Evolutionary conservation across 73 alveolate genomes (phyloP), one percentile per base, ranked within the genome.

Genomic region (Paramecium pentaurelia): DNA sequence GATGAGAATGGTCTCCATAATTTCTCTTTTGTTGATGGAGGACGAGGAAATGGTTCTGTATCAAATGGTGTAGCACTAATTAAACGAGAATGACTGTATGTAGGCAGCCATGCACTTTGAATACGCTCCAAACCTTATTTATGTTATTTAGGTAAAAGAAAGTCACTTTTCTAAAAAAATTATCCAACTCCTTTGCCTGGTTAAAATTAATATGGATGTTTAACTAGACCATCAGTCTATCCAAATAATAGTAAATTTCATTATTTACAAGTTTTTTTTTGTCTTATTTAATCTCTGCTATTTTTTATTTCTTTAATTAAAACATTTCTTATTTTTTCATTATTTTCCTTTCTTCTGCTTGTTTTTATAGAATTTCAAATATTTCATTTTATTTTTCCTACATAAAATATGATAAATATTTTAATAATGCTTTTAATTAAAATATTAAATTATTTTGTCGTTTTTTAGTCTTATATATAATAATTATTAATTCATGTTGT

Each of bases 1-100:
- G 91, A 80, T 32, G 77, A 42, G 77, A 80, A 80, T 44, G 91
- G 91, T 47, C 91, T 40, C 91, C 91, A 80, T 7, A 80, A 20
- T 44, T 80, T 80, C 49, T 80, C 77, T 80, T 80, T 80, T 4
- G 8, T 30, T 28, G 44, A 25, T 20, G 47, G 71, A 28, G 44
- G 71, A 11, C 73, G 28, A 18, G 73, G 44, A 25, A 28, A 20
- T 18, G 75, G 77, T 22, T 80, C 91, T 8, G 75, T 40, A 64
- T 80, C 91, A 1, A 36, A 25, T 8, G 91, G 91, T 20, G 25
- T 32, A n/a, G 77, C 77, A 80, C 91, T 80, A 27, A 80, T 32
- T 25, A 47, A 25, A 32, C 91, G 47, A 80, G 91, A 80, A 18
- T 42, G 44, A 42, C 51, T 49, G 27, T 80, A 80, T 2, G 91